Evolutionary conservation across 148 eudicot species (phyloP), one percentile per base, ranked within the genome.

Genomic region (Vaccinium corymbosum): DNA sequence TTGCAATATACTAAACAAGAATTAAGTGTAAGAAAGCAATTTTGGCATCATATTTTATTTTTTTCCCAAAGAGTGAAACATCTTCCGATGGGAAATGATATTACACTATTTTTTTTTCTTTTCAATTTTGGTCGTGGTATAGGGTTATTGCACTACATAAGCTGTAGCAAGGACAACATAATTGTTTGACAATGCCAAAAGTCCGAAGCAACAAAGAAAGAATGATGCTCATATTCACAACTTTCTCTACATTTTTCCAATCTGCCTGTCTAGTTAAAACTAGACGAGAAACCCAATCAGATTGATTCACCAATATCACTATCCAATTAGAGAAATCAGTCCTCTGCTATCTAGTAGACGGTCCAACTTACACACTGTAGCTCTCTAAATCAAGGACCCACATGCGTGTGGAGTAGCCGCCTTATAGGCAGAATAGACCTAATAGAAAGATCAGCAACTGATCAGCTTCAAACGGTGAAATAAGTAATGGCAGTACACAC

Each of bases 21-120:
- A 46, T 80, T 80, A 35, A n/a, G 73, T 61, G 70, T 20, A 80
- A 80, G 9, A 78, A 38, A 80, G 46, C 76, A 72, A 62, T 11
- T 64, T 19, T 15, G 3, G 56, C 38, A 48, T 22, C 64, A 59
- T 59, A 6, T 19, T 59, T 19, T 27, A 5, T 38, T 80, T n/a
- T 38, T 62, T 46, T 14, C 12, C n/a, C 27, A 20, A 48, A 42
- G 35, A 32, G n/a, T 80, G 51, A 56, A 80, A 15, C 50, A 38
- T 17, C 51, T 57, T 35, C 19, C 3, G 1, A 80, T 42, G n/a
- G 4, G 29, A 59, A 42, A 59, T 20, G 32, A 80, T 35, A 59
- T 59, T 59, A 29, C 25, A 32, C 49, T 59, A 20, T 42, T 3
- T 42, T 32, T 32, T 32, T 32, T 32, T 57, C 1, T 35, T 11